Evolutionary conservation across 2,329 filamentous ascomycete species (phyloP), one percentile per base, ranked within the genome.

Genomic region (Cordyceps pruinosa): DNA sequence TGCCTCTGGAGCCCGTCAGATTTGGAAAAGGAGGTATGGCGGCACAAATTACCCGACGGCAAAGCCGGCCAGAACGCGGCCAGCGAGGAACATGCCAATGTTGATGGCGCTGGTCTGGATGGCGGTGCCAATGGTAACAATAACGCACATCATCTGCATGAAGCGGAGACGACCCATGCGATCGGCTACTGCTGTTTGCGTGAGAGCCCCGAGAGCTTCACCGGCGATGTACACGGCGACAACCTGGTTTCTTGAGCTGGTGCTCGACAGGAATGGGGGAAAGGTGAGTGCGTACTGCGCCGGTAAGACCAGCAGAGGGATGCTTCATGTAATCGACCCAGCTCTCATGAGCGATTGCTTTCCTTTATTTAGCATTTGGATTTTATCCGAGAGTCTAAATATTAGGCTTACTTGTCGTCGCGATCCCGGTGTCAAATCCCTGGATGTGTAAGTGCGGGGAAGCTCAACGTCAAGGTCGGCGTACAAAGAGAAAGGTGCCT

Each of bases 391-490:
- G n/a, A 34, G n/a, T 5, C 4, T n/a, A 59, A 45, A 8, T 37
- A n/a, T 17, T 15, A 25, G 19, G 69, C 73, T 68, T 59, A 78
- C 75, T 83, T 17, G 80, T 83, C 13, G 81, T 84, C 5, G 79
- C 80, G 56, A 83, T 83, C 28, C 81, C 81, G 0, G 80, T 83
- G 64, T 83, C 81, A 59, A 83, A 83, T 3, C 80, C 81, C 78
- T 80, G 25, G 3, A 7, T 21, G 15, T 5, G 56, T 58, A 32
- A 35, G 53, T 47, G 47, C 28, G 37, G 19, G 19, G 21, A 26
- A 60, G 37, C 19, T 17, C 5, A 34, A 26, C 7, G 46, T 21
- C 46, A 25, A 15, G 12, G 25, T 23, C 19, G 7, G 66, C 77
- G 42, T 72, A 80, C 78, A 65, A 81, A 84, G 56, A 83, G 72